Conservation (phyloP, 2,329 filamentous ascomycete genomes). For the Metarhizium brunneum region DNA sequence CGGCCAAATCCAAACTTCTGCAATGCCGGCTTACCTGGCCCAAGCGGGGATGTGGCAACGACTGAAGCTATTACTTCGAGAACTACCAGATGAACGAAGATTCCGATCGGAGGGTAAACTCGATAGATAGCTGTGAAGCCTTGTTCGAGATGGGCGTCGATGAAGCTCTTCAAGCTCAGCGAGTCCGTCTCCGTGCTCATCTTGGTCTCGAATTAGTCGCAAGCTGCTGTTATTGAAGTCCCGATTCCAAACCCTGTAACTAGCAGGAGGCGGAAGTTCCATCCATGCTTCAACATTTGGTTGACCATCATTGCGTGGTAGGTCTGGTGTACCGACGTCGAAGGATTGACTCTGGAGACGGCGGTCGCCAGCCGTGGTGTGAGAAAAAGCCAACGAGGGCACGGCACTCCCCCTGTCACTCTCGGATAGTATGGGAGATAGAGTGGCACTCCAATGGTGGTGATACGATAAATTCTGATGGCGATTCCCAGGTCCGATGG, state of each 20-base stretch:
- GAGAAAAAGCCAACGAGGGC: conserved; percentile 38
- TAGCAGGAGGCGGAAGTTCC: conserved; percentile 38
- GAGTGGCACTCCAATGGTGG: conserved; percentile 55
- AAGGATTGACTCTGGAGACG: conserved; percentile 30
- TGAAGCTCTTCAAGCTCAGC: conserved; percentile 47
- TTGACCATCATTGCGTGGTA: neutral
- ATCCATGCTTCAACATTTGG: conserved; percentile 13
- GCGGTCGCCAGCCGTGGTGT: conserved; percentile 32
- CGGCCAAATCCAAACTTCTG: conserved; percentile 5
- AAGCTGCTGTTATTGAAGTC: conserved; percentile 24
- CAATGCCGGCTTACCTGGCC: conserved; percentile 34
- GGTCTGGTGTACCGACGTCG: neutral
- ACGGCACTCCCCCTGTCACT: conserved; percentile 44
- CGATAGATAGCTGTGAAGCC: conserved; percentile 42
- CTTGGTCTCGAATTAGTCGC: conserved; percentile 45
- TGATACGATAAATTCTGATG: conserved; percentile 20
- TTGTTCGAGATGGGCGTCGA: conserved; percentile 43
- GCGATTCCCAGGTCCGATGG: neutral
- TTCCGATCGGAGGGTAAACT: conserved; percentile 41
- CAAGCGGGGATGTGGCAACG: conserved; percentile 40
- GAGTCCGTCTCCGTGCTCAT: conserved; percentile 56
- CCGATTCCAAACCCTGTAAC: conserved; percentile 28
- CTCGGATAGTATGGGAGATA: conserved; percentile 56
- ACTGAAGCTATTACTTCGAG: conserved; percentile 36
- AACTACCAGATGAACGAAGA: conserved; percentile 42